Evolutionary conservation across 83 land plant species (phyloP).

Genomic region (Isoetes engelmannii): DNA sequence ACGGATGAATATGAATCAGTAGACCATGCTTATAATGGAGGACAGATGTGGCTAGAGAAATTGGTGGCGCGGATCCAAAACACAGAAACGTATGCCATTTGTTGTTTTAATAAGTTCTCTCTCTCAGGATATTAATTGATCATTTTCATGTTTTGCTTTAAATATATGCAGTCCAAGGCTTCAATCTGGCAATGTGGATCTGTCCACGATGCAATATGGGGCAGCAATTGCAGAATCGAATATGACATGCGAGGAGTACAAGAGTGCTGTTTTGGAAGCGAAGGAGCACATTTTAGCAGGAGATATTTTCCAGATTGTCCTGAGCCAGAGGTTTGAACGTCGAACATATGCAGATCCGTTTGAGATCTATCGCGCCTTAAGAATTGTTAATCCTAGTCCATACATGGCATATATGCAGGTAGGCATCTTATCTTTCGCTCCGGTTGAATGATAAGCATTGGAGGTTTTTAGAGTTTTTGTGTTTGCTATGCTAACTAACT

Average conservation of each 20-base stretch:
- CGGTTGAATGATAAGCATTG: background rate
- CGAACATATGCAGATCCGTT: conserved; percentile 93
- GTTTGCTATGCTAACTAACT: no score
- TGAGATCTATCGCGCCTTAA: conserved; percentile 85
- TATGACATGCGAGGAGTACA: conserved; percentile 65
- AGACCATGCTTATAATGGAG: conserved; percentile 59
- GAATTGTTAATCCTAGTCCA: conserved; percentile 96
- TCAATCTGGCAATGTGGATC: conserved; percentile 50
- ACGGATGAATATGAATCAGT: conserved; percentile 43
- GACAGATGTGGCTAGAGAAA: conserved; percentile 41
- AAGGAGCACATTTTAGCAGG: conserved; percentile 91
- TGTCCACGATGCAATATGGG: conserved; percentile 45
- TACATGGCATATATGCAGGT: conserved; percentile 93
- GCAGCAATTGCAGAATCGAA: conserved; percentile 38
- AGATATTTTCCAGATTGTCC: conserved; percentile 88
- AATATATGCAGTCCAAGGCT: conserved; percentile 51
- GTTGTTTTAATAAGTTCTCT: background rate
- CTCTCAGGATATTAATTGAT: background rate
- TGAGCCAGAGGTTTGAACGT: conserved; percentile 92
- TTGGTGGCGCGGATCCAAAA: conserved; percentile 54
- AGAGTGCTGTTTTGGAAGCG: conserved; percentile 56
- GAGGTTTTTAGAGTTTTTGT: background rate
- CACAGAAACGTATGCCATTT: conserved; percentile 40
- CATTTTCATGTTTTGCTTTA: no score
- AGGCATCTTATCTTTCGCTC: background rate